Percentiles rank a stretch among this genome's conserved stretches.
Evolutionary conservation across 495 filamentous ascomycete species (phyloP).

Genomic region (Daldinia loculata): DNA sequence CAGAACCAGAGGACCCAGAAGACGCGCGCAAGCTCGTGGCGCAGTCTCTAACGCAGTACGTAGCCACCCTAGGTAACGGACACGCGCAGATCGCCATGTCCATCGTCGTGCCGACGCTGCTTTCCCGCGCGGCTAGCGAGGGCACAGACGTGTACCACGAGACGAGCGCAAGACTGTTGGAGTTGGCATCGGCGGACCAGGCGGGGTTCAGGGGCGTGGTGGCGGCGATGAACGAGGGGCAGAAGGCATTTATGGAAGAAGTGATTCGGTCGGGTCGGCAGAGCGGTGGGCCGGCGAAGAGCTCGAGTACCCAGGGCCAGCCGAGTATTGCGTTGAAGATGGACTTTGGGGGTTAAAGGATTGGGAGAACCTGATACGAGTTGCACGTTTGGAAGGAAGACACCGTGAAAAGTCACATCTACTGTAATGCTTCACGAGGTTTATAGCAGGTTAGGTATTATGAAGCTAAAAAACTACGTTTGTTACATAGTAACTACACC

Average conservation of each 20-base stretch:
- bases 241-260: slow-evolving; percentile 82
- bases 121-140: slow-evolving; percentile 70
- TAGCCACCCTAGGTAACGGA: slow-evolving; percentile 62
- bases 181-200: slow-evolving; percentile 80
- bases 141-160: slow-evolving; percentile 68
- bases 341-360: slow-evolving; percentile 71
- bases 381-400: background rate
- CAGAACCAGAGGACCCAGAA: slow-evolving; percentile 75
- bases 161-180: slow-evolving; percentile 77
- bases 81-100: slow-evolving; percentile 68
- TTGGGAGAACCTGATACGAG: background rate
- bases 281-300: slow-evolving; percentile 46
- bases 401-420: background rate
- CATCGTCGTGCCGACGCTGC: slow-evolving; percentile 79
- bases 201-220: slow-evolving; percentile 78
- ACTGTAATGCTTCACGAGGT: background rate
- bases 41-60: slow-evolving; percentile 76
- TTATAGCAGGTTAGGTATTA: background rate
- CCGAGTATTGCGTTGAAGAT: slow-evolving; percentile 95
- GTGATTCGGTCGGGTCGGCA: slow-evolving; percentile 71
- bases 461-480: background rate
- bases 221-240: slow-evolving; percentile 70
- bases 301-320: slow-evolving; percentile 61
- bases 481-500: background rate
- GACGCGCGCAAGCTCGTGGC: slow-evolving; percentile 72